These are phyloP conservation scores for baker's yeast (Saccharomyces cerevisiae) DNA, from an alignment of 805 yeast genomes.

Conservation along the genomic window DNA sequence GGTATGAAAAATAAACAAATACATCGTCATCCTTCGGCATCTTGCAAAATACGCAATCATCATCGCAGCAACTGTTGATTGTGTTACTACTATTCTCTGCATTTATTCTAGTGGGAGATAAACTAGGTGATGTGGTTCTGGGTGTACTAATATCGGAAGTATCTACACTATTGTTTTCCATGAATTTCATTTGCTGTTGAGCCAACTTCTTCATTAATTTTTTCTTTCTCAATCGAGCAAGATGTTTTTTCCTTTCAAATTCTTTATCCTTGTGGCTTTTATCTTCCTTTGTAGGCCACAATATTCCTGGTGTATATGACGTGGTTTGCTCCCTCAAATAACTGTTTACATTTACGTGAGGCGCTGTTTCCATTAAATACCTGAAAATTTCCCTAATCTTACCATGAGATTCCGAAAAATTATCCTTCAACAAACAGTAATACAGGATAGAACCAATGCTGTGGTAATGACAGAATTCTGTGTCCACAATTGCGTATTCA, in stretches of 20 bases:
- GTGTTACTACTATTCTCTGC: neutral
- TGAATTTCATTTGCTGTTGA: constrained; percentile 70
- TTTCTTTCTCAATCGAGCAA: constrained; percentile 62
- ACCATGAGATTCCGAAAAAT: constrained; percentile 38
- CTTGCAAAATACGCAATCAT: constrained; percentile 28
- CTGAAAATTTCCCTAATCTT: constrained; percentile 51
- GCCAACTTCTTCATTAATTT: constrained; percentile 72
- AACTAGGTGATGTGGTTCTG: constrained; percentile 4
- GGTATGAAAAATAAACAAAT: constrained; percentile 26
- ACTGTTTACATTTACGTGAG: constrained; percentile 27
- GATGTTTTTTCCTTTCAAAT: constrained; percentile 50
- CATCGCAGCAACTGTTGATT: constrained; percentile 8
- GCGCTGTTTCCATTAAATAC: constrained; percentile 20
- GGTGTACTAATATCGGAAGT: constrained; percentile 10
- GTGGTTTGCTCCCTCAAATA: constrained; percentile 33
- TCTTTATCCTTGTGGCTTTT: constrained; percentile 32
- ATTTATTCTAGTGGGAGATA: neutral
- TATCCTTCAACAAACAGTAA: constrained; percentile 36
- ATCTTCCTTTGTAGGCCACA: constrained; percentile 22
- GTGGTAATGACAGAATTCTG: constrained; percentile 33
- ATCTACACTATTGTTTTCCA: constrained; percentile 40
- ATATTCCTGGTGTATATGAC: constrained; percentile 25
- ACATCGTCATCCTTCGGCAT: constrained; percentile 23
- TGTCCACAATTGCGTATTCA: constrained; percentile 30
- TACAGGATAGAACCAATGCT: constrained; percentile 36